Evolutionary conservation across 352 stramenopile species (phyloP), one percentile per base, ranked within the genome.

Genomic region (Phytophthora citrophthora): DNA sequence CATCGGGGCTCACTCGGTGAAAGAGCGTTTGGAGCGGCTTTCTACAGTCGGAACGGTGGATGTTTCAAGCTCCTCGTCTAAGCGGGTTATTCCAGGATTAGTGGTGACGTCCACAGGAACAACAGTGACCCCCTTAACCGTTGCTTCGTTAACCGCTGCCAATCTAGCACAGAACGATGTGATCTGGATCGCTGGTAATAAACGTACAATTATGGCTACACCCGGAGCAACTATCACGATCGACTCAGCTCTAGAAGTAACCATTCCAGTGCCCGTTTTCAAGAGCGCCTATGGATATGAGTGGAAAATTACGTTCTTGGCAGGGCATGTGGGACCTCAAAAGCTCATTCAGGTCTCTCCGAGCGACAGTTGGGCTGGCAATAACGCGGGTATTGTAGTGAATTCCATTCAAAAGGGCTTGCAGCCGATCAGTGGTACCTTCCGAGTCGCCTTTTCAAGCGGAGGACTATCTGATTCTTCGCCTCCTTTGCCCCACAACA

Each of bases 361-460:
- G 11, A 95, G 92, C 26, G 90, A 98, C 48, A 97, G 88, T 11
- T 99, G 96, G 96, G 74, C 88, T 0, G 96, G 97, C 4, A 94
- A 91, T n/a, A 98, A 98, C 62, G 85, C 95, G 1, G 83, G 92
- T 2, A 92, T 99, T 44, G 72, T 85, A 40, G 76, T 96, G 11
- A 65, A 86, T 6, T 83, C 79, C 1, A 61, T 97, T 10, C 82
- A 92, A 38, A 79, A 93, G 49, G 96, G 96, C 7, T 32, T 98
- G 6, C 79, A 94, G 41, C 95, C 96, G 2, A 94, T 99, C 36
- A 97, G 88, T 54, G 96, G 97, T 5, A 97, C 79, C 4, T 98
- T 99, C 47, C 60, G 79, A 5, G 83, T 96, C 36, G 77, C 81
- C 2, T 93, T 90, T 58, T 73, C 80, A 1, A 89, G 70, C 24